These are phyloP conservation scores for Zopfochytrium polystomum DNA, from an alignment of 371 early-diverging fungal genomes.

Conservation along the genomic window DNA sequence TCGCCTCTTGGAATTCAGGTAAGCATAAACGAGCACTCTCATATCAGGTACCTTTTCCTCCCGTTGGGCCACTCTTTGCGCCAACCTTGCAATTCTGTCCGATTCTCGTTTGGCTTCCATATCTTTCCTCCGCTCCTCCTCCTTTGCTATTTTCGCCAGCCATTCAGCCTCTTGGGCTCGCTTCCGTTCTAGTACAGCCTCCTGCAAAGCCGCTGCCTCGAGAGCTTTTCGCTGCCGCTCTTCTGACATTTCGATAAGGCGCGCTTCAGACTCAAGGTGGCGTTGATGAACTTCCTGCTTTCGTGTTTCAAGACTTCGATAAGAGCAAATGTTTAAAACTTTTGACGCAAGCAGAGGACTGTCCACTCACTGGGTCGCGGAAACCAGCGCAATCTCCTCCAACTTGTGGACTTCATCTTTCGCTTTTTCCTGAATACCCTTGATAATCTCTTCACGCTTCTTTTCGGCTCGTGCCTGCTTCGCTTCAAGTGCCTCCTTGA, in stretches of 20 bases:
- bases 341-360: background rate
- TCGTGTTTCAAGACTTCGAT: conserved; percentile 18
- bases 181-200: conserved; percentile 27
- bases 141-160: conserved; percentile 18
- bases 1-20: conserved; percentile 12
- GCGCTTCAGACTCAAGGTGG: conserved; percentile 26
- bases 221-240: conserved; percentile 24
- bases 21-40: background rate
- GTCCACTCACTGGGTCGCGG: conserved; percentile 11
- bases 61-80: conserved; percentile 14
- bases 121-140: conserved; percentile 25
- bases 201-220: conserved; percentile 26
- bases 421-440: conserved; percentile 30
- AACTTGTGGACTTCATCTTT: conserved; percentile 29
- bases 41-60: conserved; percentile 22
- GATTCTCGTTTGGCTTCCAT: conserved; percentile 22
- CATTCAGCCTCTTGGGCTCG: conserved; percentile 23
- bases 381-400: conserved; percentile 26
- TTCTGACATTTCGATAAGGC: conserved; percentile 28
- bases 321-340: too few species aligned
- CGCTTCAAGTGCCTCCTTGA: conserved; percentile 30
- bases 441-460: conserved; percentile 7
- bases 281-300: conserved; percentile 32
- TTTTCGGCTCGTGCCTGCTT: conserved; percentile 36
- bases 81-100: conserved; percentile 17